phyloP scores from a whole-genome alignment of 2,329 filamentous ascomycete genomes.

The Cladosporium sp. region DNA sequence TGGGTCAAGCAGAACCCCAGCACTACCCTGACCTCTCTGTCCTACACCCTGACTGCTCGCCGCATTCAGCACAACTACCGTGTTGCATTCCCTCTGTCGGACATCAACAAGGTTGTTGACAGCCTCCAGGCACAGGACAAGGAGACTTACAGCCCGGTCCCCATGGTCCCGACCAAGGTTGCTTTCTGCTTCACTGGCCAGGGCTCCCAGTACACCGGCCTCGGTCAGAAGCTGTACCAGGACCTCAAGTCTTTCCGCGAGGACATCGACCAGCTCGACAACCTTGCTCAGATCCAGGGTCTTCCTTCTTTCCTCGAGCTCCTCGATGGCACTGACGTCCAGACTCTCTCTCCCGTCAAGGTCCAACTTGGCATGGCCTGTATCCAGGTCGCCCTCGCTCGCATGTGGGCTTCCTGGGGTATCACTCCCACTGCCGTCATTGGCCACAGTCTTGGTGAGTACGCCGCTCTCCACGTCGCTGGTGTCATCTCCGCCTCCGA shows the following conservation, averaged over 20 bases:
- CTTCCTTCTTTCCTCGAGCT: conserved; percentile 49
- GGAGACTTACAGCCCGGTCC: conserved; percentile 49
- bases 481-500: conserved; percentile 68
- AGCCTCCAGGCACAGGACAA: conserved; percentile 45
- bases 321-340: conserved; percentile 45
- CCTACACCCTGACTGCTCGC: conserved; percentile 51
- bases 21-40: conserved; percentile 45
- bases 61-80: conserved; percentile 53
- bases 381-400: conserved; percentile 50
- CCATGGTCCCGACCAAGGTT: conserved; percentile 49
- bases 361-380: conserved; percentile 52
- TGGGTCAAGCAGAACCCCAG: conserved; percentile 44
- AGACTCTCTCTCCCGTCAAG: conserved; percentile 48
- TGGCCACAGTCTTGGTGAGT: conserved; percentile 65
- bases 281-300: conserved; percentile 42
- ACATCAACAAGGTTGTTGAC: conserved; percentile 45
- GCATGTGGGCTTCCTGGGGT: conserved; percentile 52
- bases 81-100: conserved; percentile 43
- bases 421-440: conserved; percentile 52
- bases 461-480: conserved; percentile 66
- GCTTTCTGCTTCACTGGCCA: conserved; percentile 52
- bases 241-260: conserved; percentile 45
- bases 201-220: conserved; percentile 50
- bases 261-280: conserved; percentile 48
- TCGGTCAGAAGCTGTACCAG: conserved; percentile 48